These are phyloP conservation scores for Camelina neglecta DNA, from an alignment of 345 rosid genomes.

Conservation along the genomic window DNA sequence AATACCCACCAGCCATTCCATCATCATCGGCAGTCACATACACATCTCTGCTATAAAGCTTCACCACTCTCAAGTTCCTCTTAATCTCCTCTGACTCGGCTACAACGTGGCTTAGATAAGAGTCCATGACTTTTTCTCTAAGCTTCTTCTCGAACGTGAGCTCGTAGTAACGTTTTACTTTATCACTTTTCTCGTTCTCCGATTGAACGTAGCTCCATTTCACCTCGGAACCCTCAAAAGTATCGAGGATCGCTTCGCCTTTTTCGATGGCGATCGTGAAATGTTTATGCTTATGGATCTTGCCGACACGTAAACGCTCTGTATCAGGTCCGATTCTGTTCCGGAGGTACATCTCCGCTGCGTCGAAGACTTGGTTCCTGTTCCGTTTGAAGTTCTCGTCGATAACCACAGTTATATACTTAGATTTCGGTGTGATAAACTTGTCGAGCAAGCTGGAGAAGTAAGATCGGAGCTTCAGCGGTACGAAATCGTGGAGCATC, in stretches of 20 bases:
- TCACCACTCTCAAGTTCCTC: constrained; percentile 45
- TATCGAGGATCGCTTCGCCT: constrained; percentile 49
- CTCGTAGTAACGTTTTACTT: constrained; percentile 45
- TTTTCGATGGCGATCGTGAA: constrained; percentile 44
- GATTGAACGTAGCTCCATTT: constrained; percentile 44
- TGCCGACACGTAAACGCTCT: no score
- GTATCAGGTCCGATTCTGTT: no score
- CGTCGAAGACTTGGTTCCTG: no score
- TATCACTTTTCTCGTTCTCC: constrained; percentile 15
- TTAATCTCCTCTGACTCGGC: constrained; percentile 44
- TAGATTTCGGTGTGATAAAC: no score
- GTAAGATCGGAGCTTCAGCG: no score
- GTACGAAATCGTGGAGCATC: no score
- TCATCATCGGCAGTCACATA: constrained; percentile 28
- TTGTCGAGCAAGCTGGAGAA: no score
- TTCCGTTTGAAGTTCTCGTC: no score
- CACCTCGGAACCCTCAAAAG: constrained; percentile 36
- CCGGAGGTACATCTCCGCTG: no score
- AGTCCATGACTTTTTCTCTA: constrained; percentile 36
- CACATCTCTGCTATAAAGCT: constrained; percentile 48
- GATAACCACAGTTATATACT: no score
- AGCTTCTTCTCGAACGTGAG: constrained; percentile 51
- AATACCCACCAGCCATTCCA: constrained; percentile 29
- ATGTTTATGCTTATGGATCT: constrained; percentile 42
- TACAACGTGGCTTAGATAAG: constrained; percentile 46